Percentiles rank a stretch among this genome's conserved stretches.
phyloP scores from a whole-genome alignment of 495 filamentous ascomycete species.

The Lasiosphaeriaceae sp. region DNA sequence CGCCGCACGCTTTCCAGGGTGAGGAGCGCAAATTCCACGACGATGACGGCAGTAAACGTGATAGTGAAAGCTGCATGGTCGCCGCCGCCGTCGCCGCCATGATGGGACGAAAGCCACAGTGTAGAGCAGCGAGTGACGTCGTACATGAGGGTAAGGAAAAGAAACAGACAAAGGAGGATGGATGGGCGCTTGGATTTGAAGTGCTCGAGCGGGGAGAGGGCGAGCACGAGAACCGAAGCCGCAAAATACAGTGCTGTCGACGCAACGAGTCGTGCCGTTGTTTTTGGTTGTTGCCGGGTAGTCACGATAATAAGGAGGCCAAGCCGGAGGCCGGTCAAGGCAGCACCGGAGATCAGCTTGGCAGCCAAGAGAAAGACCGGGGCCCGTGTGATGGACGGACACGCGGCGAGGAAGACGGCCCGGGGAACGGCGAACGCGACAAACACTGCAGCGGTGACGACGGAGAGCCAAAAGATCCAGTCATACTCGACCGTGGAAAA shows the following conservation, averaged over 20 bases:
- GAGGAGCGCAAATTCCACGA: conserved; percentile 43
- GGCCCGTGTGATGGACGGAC: conserved; percentile 4
- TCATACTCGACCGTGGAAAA: background rate
- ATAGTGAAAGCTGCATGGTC: too few relatives aligned
- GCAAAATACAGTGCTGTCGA: conserved; percentile 1
- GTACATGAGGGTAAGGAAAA: conserved; percentile 53
- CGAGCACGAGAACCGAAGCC: conserved; percentile 30
- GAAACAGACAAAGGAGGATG: conserved; percentile 51
- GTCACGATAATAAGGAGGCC: too few relatives aligned
- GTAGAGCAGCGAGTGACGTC: conserved; percentile 50
- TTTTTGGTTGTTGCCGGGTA: too few relatives aligned
- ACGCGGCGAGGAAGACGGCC: background rate
- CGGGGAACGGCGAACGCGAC: conserved; percentile 1
- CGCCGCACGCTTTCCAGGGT: conserved; percentile 47
- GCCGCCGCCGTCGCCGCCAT: too few relatives aligned
- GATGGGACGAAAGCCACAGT: too few relatives aligned
- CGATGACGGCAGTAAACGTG: conserved; percentile 43
- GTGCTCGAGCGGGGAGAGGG: conserved; percentile 55
- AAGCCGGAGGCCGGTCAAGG: background rate
- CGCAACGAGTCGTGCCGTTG: background rate
- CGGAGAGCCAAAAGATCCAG: conserved; percentile 7
- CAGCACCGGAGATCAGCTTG: conserved; percentile 1
- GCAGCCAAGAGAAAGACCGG: background rate
- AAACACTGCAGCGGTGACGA: conserved; percentile 1
- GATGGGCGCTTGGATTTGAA: conserved; percentile 49